phyloP scores from a whole-genome alignment of 108 stramenopile species.

The Skeletonema costatum region DNA sequence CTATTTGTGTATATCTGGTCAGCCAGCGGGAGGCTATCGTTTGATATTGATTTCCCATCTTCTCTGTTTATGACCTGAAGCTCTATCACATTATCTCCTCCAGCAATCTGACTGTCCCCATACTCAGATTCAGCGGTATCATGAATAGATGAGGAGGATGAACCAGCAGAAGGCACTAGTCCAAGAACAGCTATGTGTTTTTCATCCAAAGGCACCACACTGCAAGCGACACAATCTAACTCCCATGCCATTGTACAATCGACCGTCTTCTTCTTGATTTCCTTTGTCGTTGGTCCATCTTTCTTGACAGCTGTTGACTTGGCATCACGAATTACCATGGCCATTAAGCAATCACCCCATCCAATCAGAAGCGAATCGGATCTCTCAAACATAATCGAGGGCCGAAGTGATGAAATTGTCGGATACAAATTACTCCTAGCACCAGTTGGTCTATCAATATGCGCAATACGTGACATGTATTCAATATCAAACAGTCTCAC shows the following conservation, averaged over 20 bases:
- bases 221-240: constrained; percentile 82
- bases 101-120: constrained; percentile 11
- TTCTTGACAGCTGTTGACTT: constrained; percentile 6
- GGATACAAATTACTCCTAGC: constrained; percentile 75
- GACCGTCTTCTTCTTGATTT: constrained; percentile 46
- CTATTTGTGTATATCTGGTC: not conserved
- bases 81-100: constrained; percentile 61
- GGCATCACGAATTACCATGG: constrained; percentile 50
- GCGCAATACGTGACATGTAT: constrained; percentile 70
- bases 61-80: constrained; percentile 72
- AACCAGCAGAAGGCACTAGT: constrained; percentile 38
- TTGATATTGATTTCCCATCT: constrained; percentile 52
- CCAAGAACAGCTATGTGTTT: constrained; percentile 81
- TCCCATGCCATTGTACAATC: constrained; percentile 88
- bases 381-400: constrained; percentile 68
- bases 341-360: constrained; percentile 90
- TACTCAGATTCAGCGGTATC: constrained; percentile 26
- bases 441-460: constrained; percentile 85
- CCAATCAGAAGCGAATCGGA: constrained; percentile 58
- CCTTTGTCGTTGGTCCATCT: constrained; percentile 15
- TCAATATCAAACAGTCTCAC: constrained; percentile 77
- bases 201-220: constrained; percentile 71
- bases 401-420: constrained; percentile 48
- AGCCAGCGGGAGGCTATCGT: constrained; percentile 50
- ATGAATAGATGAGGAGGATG: constrained; percentile 20